Evolutionary conservation across 1,139 yeast species (phyloP), one percentile per base, ranked within the genome.

Genomic region (Ashbya aceris): DNA sequence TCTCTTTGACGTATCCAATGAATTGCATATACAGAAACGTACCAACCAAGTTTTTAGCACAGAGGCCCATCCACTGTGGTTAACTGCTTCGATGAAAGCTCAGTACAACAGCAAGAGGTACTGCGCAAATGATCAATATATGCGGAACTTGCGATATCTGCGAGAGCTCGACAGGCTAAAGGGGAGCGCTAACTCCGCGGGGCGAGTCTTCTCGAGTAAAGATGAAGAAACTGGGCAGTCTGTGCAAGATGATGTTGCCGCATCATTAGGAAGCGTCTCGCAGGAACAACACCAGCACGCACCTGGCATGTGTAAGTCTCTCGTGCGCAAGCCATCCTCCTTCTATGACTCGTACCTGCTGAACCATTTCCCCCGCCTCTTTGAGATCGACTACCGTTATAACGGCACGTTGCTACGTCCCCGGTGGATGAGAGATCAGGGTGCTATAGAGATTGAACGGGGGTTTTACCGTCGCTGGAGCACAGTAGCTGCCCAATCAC

Each of bases 1-100:
- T 28, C 63, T 87, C 39, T 87, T 87, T 64, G 94, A 86, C 56
- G 78, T 72, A 9, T 69, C 69, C 6, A 77, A 86, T 55, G 73
- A 71, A 26, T 55, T 77, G 17, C 77, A 82, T 50, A 69, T 60
- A 37, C 63, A 65, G 7, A 51, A 58, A 23, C 34, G 30, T 7
- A 74, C 76, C 36, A 81, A 79, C 52, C 72, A 82, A 64, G 69
- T 89, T 1, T 89, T 87, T 54, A 83, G 95, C 8, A 89, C 97
- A 0, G 97, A 89, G 56, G 97, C 93, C 0, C 97, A 89, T 60
- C 96, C 96, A 2, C 58, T 87, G 46, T 86, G 95, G 95, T 69
- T 73, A 44, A 58, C 60, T 3, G 43, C 48, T 8, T 46, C 49
- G 9, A 37, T 49, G n/a, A 45, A 52, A 36, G 39, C 42, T 20